Base-by-base conservation (phyloP, 495 filamentous ascomycete species). In the Terfezia claveryi region DNA sequence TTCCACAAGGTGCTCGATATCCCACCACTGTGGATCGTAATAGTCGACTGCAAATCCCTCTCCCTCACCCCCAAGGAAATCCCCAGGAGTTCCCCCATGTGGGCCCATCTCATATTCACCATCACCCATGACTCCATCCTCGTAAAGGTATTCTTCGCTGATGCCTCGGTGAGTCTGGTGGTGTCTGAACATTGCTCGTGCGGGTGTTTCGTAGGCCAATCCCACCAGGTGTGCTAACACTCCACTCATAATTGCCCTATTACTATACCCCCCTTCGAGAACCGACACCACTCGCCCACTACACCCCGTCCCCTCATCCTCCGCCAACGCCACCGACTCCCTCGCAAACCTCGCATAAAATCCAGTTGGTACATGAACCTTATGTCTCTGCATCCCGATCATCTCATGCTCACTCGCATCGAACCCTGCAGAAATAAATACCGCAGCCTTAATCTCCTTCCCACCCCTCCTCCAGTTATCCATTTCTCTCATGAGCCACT, bases 341-440 rank as follows among this genome's bases (percentile, higher is more conserved):
- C 76, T 75, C 0, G 91, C 89, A 57, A 98, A 81, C 3, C 80
- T 76, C 51, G 92, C 89, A 67, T 95, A 98, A 65, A 98, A 98
- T 36, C 87, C 87, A 8, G 89, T 96, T 0, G 92, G 91, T 8
- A 98, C 88, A 67, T 94, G 91, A 56, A 92, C 85, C 53, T 80
- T 79, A 68, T 98, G 91, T 52, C 91, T 73, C 64, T 96, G 91
- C 92, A 98, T 96, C 1, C 82, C 85, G 4, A 72, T 65, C n/a
- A 79, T 76, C 66, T 98, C 91, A 78, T 83, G 88, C 64, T 96
- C 85, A 62, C 87, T 94, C 5, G 91, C 92, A 70, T 98, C 91
- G 60, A 98, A 98, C 0, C 91, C 91, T 0, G 91, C 89, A 37
- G 87, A 94, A 36, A 98, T 68, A 66, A 98, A 98, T 36, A 98